phyloP scores from a whole-genome alignment of 2,329 filamentous ascomycete genomes.

The Dryadomyces quercus-mongolicae region DNA sequence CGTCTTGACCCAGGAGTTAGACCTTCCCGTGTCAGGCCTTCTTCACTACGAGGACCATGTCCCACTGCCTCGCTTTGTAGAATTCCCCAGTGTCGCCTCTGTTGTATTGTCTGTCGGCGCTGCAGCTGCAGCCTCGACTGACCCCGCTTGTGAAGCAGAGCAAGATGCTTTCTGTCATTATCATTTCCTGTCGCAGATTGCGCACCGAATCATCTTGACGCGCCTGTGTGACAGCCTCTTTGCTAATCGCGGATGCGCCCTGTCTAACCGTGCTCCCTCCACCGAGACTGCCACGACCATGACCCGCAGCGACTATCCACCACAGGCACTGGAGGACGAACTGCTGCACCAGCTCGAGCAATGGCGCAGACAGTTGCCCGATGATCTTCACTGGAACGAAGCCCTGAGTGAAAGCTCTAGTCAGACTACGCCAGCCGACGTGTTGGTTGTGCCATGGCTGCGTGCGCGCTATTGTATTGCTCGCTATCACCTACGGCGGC shows the following conservation, averaged over 20 bases:
- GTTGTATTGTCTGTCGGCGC: constrained; percentile 1
- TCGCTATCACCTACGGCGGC: constrained; percentile 12
- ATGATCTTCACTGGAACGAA: constrained; percentile 11
- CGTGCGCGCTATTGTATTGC: constrained; percentile 12
- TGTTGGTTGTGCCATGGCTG: constrained; percentile 13
- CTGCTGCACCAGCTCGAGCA: constrained; percentile 42
- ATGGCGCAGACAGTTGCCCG: constrained; percentile 38
- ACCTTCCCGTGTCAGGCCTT: constrained; percentile 36
- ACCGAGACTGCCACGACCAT: constrained; percentile 4
- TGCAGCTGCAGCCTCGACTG: not conserved
- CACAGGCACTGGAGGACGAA: constrained; percentile 34
- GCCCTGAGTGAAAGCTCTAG: not conserved
- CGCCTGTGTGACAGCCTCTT: constrained; percentile 33
- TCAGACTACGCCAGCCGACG: constrained; percentile 1
- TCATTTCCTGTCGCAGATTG: constrained; percentile 43
- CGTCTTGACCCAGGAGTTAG: constrained; percentile 40
- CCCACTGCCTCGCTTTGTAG: constrained; percentile 36
- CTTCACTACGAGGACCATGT: constrained; percentile 37
- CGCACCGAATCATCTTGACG: constrained; percentile 41
- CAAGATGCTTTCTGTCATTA: constrained; percentile 41
- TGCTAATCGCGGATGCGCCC: constrained; percentile 10
- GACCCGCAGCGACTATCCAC: constrained; percentile 24
- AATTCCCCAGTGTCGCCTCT: constrained; percentile 9
- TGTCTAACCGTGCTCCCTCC: constrained; percentile 7
- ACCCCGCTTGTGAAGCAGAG: constrained; percentile 3